Base-by-base conservation (phyloP, 2,329 filamentous ascomycete genomes). In the Ophiostoma angusticollis region DNA sequence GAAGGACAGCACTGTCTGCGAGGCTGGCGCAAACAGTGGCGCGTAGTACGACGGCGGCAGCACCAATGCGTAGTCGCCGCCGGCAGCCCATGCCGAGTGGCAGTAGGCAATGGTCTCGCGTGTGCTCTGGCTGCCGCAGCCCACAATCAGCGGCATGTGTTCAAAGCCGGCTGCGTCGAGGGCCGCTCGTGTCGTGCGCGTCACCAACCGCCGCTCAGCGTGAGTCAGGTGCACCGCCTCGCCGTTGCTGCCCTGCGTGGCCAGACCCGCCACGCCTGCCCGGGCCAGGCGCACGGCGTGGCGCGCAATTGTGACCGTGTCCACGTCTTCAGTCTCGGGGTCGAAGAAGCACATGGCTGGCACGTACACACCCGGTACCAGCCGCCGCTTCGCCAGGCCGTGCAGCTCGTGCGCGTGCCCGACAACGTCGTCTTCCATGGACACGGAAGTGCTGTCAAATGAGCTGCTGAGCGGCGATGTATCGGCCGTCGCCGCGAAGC, bases 191-290 rank as follows among this genome's bases (percentile, higher is more conserved):
- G 81, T 86, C 24, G 78, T 74, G 36, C 63, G 62, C 6, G 80
- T 86, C 50, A 89, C 74, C 37, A 73, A 61, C 34, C 71, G 69
- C 43, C 82, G 74, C 60, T 89, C 83, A 18, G 70, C 63, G 50
- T 78, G 78, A 31, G 77, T 76, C 24, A 89, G 68, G 53, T 86
- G 82, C 11, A 86, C 81, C 7, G 84, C 82, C 63, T 91, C 84
- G 50, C 83, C 83, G 53, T 89, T 89, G 53, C 79, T 84, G 33
- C 83, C 83, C 56, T 86, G 82, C 9, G 79, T 83, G 35, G 81
- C 79, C 33, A 89, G 67, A 16, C 82, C 81, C 13, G 78, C 71
- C 30, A 87, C 73, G 46, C 83, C 83, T 21, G 79, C 73, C 51
- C 76, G 67, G 33, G 80, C 82, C n/a, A 89, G 73, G 50, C 77